Conservation (phyloP, 2,329 filamentous ascomycete species). For the Trichophyton mentagrophytes region DNA sequence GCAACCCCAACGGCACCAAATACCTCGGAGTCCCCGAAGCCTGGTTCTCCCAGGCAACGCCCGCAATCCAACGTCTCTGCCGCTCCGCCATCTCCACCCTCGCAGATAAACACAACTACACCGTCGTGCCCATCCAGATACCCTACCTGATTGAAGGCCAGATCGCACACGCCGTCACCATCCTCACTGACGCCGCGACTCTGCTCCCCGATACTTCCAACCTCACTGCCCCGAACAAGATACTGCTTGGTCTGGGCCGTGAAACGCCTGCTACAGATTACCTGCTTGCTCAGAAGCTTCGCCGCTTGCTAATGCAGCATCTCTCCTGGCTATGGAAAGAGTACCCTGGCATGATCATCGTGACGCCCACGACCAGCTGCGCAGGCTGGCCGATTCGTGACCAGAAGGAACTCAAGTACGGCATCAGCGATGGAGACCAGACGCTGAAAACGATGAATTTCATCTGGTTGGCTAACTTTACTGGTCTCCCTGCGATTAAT, state of each 20-base stretch:
- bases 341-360: slow-evolving; percentile 58
- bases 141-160: slow-evolving; percentile 50
- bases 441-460: slow-evolving; percentile 62
- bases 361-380: slow-evolving; percentile 61
- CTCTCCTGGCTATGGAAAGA: slow-evolving; percentile 52
- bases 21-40: slow-evolving; percentile 51
- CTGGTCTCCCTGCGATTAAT: slow-evolving; percentile 56
- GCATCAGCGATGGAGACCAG: slow-evolving; percentile 55
- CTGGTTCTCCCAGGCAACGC: slow-evolving; percentile 54
- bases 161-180: slow-evolving; percentile 59
- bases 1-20: slow-evolving; percentile 34
- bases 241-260: slow-evolving; percentile 49
- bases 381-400: slow-evolving; percentile 56
- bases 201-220: slow-evolving; percentile 24
- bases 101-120: slow-evolving; percentile 18
- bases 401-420: slow-evolving; percentile 42
- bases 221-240: slow-evolving; percentile 28
- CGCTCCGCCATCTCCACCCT: slow-evolving; percentile 44
- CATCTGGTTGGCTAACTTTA: slow-evolving; percentile 65
- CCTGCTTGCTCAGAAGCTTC: slow-evolving; percentile 54
- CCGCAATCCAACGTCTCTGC: slow-evolving; percentile 46
- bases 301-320: slow-evolving; percentile 60
- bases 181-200: slow-evolving; percentile 52
- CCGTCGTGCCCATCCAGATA: slow-evolving; percentile 35
- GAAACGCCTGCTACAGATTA: slow-evolving; percentile 54